Base-by-base conservation (phyloP, 2,329 filamentous ascomycete species). In the Bipolaris cookei region DNA sequence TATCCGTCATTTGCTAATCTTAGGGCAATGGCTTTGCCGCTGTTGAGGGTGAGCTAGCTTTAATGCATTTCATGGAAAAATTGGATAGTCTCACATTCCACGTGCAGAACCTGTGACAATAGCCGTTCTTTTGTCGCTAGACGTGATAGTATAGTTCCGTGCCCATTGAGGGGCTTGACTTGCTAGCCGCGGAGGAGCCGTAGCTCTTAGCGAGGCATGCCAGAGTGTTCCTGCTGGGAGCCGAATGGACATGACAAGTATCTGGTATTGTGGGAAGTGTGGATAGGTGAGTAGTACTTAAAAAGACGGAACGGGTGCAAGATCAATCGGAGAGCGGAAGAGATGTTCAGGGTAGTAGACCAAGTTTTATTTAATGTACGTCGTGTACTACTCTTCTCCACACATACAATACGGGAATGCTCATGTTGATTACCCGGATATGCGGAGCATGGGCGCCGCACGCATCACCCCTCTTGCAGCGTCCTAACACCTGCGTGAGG, bases 1-100 rank as follows among this genome's bases (percentile, higher is more conserved):
- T 89, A 90, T 51, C 87, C 87, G 59, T 90, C 88, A 20, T 79
- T 75, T 5, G 87, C 87, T 14, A 90, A 80, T 2, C 87, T 84
- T 6, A 88, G 75, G 16, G 86, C 87, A 51, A 88, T 87, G 18
- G 85, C 81, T 65, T 84, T 85, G 44, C 86, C 86, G 61, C 86
- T 87, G 53, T 34, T 7, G 6, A 20, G 16, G 16, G 37, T 67
- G 38, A 67, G 57, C 34, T 14, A 35, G 13, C 6, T 7, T 21
- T 13, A 6, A 2, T 25, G n/a, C 11, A 35, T 10, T 21, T 11
- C 7, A 11, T 6, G 14, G 23, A 8, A 8, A n/a, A 13, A 37
- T 46, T 18, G 3, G 13, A 4, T 1, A 11, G 18, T 44, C 69
- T 68, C 49, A 76, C 74, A 77, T 77, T 57, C 75, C 76, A 48